These are phyloP conservation scores for Thuidium tamariscinum DNA, from an alignment of 225 moss, liverwort and hornwort species.

Conservation along the genomic window DNA sequence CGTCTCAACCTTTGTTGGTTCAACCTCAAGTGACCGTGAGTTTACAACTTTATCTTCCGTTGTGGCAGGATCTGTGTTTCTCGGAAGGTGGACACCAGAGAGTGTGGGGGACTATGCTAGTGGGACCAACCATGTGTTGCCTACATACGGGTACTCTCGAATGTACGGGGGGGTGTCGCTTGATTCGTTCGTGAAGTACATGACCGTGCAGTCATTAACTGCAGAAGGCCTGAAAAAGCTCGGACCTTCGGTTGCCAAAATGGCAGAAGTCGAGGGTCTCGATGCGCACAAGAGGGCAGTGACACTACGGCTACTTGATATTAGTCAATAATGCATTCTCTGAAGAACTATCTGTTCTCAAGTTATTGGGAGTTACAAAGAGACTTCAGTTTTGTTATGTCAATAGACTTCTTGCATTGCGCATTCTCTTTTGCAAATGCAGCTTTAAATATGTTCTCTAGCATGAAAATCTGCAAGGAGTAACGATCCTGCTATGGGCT, in stretches of 20 bases:
- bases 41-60: background rate
- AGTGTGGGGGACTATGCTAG: constrained; percentile 98
- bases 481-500: constrained; percentile 25
- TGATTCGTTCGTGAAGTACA: constrained; percentile 91
- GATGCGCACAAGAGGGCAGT: constrained; percentile 94
- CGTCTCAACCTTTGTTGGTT: background rate
- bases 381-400: background rate
- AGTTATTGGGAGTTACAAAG: background rate
- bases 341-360: background rate
- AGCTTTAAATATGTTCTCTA: background rate
- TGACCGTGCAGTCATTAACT: constrained; percentile 89
- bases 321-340: background rate
- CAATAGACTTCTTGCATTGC: background rate
- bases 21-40: background rate
- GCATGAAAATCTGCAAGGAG: constrained; percentile 44
- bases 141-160: constrained; percentile 92
- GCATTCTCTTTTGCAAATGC: background rate
- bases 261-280: constrained; percentile 93
- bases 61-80: constrained; percentile 82
- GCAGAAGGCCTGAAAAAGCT: constrained; percentile 61
- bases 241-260: constrained; percentile 75
- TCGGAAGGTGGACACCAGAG: constrained; percentile 95
- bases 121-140: constrained; percentile 95
- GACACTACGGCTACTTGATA: constrained; percentile 62
- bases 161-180: constrained; percentile 99